A percentile compares a stretch with the other conserved stretches of the same genome.
phyloP scores from a whole-genome alignment of 2,329 filamentous ascomycete genomes.

The Calonectria multiphialidica region DNA sequence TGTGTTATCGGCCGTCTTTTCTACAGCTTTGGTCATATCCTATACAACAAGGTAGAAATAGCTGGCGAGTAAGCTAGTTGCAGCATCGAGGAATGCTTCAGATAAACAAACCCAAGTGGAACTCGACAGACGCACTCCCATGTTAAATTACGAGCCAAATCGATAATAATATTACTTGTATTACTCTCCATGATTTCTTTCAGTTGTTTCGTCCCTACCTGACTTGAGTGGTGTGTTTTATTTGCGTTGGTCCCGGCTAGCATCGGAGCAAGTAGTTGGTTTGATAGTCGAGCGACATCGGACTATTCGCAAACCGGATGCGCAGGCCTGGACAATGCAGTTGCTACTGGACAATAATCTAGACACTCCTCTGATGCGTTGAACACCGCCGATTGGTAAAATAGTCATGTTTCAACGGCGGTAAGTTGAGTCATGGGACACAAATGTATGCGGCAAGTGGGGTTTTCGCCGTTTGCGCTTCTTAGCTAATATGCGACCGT shows the following conservation, averaged over 20 bases:
- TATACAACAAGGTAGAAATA: neutral
- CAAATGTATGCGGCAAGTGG: neutral
- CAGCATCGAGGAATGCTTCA: neutral
- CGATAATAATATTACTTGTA: too few species aligned
- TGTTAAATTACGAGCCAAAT: too few species aligned
- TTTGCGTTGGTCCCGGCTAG: neutral
- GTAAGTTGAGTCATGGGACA: neutral
- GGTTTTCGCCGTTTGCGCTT: neutral
- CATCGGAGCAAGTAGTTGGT: neutral
- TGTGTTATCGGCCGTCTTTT: neutral
- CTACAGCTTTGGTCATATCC: neutral
- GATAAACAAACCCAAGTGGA: neutral
- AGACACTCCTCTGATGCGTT: neutral
- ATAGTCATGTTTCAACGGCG: neutral
- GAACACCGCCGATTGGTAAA: neutral
- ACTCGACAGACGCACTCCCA: neutral
- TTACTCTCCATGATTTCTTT: neutral
- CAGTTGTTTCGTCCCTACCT: neutral
- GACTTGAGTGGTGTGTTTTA: neutral
- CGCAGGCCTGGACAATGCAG: neutral
- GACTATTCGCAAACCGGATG: neutral
- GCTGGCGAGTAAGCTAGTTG: neutral
- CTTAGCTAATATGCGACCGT: constrained; percentile 10
- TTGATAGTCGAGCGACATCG: neutral
- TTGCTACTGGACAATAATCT: neutral